Evolutionary conservation across 257 asterid species (phyloP).

Genomic region (Oldenlandia corymbosa): DNA sequence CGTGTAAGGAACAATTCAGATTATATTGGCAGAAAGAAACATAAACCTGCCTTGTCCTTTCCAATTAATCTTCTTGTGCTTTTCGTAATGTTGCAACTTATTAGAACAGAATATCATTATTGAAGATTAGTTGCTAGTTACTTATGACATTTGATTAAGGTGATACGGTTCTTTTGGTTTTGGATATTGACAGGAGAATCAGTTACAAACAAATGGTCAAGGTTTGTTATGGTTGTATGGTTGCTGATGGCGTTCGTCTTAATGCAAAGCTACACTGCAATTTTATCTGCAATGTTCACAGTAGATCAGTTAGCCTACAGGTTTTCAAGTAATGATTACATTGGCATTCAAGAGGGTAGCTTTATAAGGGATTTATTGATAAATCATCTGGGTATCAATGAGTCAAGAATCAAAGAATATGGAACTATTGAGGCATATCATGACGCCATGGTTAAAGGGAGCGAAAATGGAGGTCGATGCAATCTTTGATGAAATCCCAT

Average conservation of each 20-base stretch:
- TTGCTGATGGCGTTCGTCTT: conserved; percentile 46
- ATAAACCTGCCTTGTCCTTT: conserved; percentile 22
- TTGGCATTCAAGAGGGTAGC: conserved; percentile 44
- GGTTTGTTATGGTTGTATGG: conserved; percentile 43
- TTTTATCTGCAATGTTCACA: conserved; percentile 45
- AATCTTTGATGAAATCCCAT: conserved; percentile 25
- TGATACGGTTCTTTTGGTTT: not conserved
- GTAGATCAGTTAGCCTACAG: conserved; percentile 37
- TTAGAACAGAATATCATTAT: too few relatives aligned
- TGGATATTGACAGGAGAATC: conserved; percentile 27
- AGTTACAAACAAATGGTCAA: conserved; percentile 52
- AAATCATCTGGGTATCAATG: conserved; percentile 12
- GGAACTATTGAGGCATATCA: conserved; percentile 7
- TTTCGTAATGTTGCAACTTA: conserved; percentile 34
- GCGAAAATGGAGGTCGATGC: conserved; percentile 25
- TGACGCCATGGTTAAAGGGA: conserved; percentile 17
- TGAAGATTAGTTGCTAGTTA: not conserved
- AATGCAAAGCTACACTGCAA: conserved; percentile 60
- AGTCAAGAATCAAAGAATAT: conserved; percentile 10
- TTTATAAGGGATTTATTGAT: conserved; percentile 32
- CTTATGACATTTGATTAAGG: too few relatives aligned
- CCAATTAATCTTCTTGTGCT: conserved; percentile 50
- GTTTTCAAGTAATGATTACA: conserved; percentile 23
- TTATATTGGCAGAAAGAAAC: conserved; percentile 15
- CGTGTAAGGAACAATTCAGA: conserved; percentile 7